A percentile compares a stretch with the other conserved stretches of the same genome.
These are phyloP conservation scores for Globisporangium parvum DNA, from an alignment of 352 stramenopile species.

Conservation along the genomic window DNA sequence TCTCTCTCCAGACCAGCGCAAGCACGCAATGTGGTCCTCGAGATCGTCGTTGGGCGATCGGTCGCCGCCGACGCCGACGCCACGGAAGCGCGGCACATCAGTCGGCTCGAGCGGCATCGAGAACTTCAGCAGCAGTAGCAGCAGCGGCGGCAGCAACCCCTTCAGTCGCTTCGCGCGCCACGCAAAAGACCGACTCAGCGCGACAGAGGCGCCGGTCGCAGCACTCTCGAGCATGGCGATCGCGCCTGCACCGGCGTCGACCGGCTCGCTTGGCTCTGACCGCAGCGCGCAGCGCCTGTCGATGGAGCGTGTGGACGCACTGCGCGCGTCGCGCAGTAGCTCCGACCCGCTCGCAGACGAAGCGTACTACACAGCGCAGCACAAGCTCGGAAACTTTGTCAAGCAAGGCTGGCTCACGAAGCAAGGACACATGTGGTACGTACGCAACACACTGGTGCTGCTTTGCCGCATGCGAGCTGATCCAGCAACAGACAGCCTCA, in stretches of 20 bases:
- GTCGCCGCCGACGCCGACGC: constrained; percentile 6
- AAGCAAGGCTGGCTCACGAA: constrained; percentile 84
- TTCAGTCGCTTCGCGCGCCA: constrained; percentile 12
- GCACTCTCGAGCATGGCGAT: constrained; percentile 1
- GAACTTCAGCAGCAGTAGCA: constrained; percentile 5
- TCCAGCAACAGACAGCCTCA: too few species aligned
- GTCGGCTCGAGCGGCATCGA: constrained; percentile 15
- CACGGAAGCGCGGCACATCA: constrained; percentile 10
- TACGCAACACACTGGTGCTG: not conserved
- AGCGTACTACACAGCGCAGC: constrained; percentile 55
- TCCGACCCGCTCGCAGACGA: constrained; percentile 66
- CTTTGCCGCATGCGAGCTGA: too few species aligned
- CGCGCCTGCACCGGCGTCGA: not conserved
- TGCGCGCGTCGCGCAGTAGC: constrained; percentile 36
- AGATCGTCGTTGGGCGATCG: not conserved
- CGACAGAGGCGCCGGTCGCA: not conserved
- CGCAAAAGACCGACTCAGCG: constrained; percentile 11
- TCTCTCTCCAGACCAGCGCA: not conserved
- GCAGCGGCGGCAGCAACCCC: constrained; percentile 7
- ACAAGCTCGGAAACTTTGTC: constrained; percentile 68
- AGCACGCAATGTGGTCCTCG: not conserved
- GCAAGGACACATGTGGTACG: constrained; percentile 73
- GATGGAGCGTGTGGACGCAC: constrained; percentile 16
- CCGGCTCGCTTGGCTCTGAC: not conserved
- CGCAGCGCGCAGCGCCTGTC: not conserved